Conservation (phyloP, 2,329 filamentous ascomycete genomes). For the Thielaviopsis musarum region DNA sequence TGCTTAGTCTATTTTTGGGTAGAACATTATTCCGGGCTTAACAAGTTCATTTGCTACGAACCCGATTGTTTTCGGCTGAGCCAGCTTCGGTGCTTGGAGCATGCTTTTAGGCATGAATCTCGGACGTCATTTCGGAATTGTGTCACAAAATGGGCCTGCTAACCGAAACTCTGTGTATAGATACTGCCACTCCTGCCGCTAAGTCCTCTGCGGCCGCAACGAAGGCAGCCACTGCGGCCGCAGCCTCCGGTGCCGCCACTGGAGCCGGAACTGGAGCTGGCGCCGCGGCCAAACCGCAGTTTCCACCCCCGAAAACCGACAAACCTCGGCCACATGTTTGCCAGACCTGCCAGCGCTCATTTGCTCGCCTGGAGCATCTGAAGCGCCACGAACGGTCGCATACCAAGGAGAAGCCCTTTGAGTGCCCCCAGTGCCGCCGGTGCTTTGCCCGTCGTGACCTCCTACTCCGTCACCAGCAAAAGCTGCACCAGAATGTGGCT, state of each 20-base stretch:
- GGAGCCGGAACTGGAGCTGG: constrained; percentile 30
- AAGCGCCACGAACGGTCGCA: constrained; percentile 97
- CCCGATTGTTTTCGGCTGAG: not conserved
- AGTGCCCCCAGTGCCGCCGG: constrained; percentile 83
- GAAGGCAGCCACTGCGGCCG: not conserved
- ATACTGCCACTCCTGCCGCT: not conserved
- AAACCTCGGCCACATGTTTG: constrained; percentile 94
- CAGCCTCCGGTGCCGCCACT: constrained; percentile 22
- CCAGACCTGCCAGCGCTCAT: constrained; percentile 76
- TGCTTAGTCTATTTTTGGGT: not conserved
- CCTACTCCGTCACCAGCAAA: constrained; percentile 89
- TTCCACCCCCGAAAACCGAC: constrained; percentile 84
- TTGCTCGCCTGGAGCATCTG: constrained; percentile 86
- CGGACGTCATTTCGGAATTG: not conserved
- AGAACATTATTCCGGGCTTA: no score
- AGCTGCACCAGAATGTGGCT: constrained; percentile 84
- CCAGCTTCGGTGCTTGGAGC: not conserved
- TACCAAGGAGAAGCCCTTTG: constrained; percentile 97
- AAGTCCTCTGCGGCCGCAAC: not conserved
- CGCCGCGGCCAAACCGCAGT: constrained; percentile 23
- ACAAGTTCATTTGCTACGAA: no score
- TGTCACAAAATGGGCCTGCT: not conserved
- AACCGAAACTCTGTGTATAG: not conserved
- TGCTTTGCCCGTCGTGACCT: constrained; percentile 92
- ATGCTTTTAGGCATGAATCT: not conserved